Evolutionary conservation across 2,329 filamentous ascomycete species (phyloP).

Genomic region (Aphanoascus verrucosus): DNA sequence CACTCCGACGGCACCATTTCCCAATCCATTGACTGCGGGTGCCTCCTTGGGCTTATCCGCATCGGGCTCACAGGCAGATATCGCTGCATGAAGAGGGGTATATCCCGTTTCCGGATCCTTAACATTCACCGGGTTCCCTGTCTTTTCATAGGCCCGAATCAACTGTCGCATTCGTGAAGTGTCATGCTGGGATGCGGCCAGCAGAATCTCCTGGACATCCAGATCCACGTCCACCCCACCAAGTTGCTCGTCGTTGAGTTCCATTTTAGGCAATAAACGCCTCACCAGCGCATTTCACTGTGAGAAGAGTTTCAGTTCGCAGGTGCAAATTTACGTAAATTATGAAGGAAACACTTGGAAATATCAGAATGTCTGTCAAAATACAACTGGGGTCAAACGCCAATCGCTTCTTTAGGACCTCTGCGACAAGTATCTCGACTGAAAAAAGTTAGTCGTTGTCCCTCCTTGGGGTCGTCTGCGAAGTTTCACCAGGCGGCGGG

Average conservation of each 20-base stretch:
- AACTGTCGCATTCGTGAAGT: conserved; percentile 56
- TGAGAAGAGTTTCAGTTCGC: conserved; percentile 4
- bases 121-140: conserved; percentile 53
- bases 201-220: conserved; percentile 49
- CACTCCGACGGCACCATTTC: conserved; percentile 18
- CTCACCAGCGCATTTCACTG: neutral
- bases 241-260: conserved; percentile 6
- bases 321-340: neutral
- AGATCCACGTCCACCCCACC: conserved; percentile 26
- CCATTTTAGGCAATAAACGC: conserved; percentile 7
- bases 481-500: neutral
- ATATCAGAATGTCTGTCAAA: neutral
- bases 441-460: neutral
- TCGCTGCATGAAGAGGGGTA: conserved; percentile 80
- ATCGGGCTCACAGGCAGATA: conserved; percentile 56
- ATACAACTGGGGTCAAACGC: neutral
- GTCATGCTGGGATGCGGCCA: conserved; percentile 58
- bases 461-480: conserved; percentile 5
- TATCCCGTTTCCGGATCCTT: conserved; percentile 78
- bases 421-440: neutral
- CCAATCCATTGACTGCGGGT: conserved; percentile 20
- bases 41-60: conserved; percentile 18
- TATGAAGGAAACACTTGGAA: neutral
- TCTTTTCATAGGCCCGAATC: conserved; percentile 43
- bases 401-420: neutral